A percentile compares a stretch with the other conserved stretches of the same genome.
These are phyloP conservation scores for Poa pratensis DNA, from an alignment of 176 grass and related monocot genomes.

Conservation along the genomic window DNA sequence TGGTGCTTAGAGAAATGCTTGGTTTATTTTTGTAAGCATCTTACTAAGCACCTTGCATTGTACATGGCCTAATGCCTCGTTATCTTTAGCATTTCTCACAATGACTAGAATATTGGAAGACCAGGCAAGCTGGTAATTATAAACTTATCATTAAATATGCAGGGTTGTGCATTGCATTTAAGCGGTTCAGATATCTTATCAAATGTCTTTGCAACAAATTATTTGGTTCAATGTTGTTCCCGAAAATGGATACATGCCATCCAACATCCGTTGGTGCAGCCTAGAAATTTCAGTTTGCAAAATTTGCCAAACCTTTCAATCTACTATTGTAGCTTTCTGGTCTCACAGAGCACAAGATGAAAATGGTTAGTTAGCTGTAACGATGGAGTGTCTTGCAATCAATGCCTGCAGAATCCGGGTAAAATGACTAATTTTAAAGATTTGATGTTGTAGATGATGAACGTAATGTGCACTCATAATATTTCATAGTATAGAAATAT, in stretches of 20 bases:
- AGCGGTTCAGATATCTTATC: neutral
- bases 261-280: neutral
- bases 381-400: neutral
- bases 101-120: constrained; percentile 11
- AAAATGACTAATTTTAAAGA: neutral
- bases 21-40: too few species aligned
- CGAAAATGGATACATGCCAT: neutral
- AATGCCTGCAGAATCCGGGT: neutral
- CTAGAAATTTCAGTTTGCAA: neutral
- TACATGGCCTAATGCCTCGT: neutral
- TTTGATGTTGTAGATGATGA: constrained; percentile 12
- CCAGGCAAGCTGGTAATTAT: constrained; percentile 6
- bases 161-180: neutral
- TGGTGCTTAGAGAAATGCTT: too few species aligned
- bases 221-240: constrained; percentile 1
- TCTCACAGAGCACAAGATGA: constrained; percentile 7
- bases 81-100: constrained; percentile 30
- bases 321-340: neutral
- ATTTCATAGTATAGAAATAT: constrained; percentile 13
- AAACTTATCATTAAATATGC: constrained; percentile 12
- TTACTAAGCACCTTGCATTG: too few species aligned
- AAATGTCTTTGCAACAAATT: neutral
- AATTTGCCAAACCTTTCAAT: neutral
- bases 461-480: neutral
- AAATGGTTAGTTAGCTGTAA: constrained; percentile 13